A percentile compares a stretch with the other conserved stretches of the same genome.
Evolutionary conservation across 2,329 filamentous ascomycete genomes (phyloP).

Genomic region (Trichoderma sp.): DNA sequence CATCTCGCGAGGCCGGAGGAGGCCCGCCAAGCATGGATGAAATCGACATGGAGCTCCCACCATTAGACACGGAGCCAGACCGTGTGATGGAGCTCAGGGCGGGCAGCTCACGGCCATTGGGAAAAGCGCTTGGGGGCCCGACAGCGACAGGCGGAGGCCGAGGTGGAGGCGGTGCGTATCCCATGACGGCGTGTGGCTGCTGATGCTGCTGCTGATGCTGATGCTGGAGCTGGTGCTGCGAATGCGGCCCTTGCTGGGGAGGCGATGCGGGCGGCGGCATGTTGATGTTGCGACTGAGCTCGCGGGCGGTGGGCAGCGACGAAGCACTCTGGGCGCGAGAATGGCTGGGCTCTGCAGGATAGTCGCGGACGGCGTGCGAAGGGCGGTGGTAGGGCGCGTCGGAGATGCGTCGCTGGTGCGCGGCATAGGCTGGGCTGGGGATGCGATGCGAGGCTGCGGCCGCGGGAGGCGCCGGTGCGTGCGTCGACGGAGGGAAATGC

Average conservation of each 20-base stretch:
- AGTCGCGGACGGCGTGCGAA: slow-evolving; percentile 38
- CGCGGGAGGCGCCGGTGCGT: slow-evolving; percentile 31
- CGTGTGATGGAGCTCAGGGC: slow-evolving; percentile 56
- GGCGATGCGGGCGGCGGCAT: slow-evolving; percentile 54
- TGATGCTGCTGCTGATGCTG: slow-evolving; percentile 39
- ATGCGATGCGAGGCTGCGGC: slow-evolving; percentile 29
- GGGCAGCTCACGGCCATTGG: slow-evolving; percentile 56
- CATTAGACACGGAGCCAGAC: slow-evolving; percentile 43
- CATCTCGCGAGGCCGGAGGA: slow-evolving; percentile 49
- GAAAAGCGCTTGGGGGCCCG: slow-evolving; percentile 51
- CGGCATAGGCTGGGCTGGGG: slow-evolving; percentile 38
- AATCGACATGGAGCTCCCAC: slow-evolving; percentile 62
- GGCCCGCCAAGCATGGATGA: slow-evolving; percentile 63
- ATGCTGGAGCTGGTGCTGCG: slow-evolving; percentile 39
- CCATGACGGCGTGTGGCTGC: slow-evolving; percentile 42
- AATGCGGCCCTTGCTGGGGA: slow-evolving; percentile 40
- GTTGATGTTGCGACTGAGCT: slow-evolving; percentile 47
- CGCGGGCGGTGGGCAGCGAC: slow-evolving; percentile 46
- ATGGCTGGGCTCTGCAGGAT: slow-evolving; percentile 43
- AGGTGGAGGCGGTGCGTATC: slow-evolving; percentile 53
- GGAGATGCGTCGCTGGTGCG: slow-evolving; percentile 46
- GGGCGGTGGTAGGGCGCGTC: slow-evolving; percentile 48
- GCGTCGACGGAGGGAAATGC: slow-evolving; percentile 21
- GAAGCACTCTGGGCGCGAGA: slow-evolving; percentile 50
- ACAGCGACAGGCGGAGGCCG: slow-evolving; percentile 49